A percentile compares a stretch with the other conserved stretches of the same genome.
These are phyloP conservation scores for Yamadazyma sp. DNA, from an alignment of 805 yeast genomes.

Conservation along the genomic window DNA sequence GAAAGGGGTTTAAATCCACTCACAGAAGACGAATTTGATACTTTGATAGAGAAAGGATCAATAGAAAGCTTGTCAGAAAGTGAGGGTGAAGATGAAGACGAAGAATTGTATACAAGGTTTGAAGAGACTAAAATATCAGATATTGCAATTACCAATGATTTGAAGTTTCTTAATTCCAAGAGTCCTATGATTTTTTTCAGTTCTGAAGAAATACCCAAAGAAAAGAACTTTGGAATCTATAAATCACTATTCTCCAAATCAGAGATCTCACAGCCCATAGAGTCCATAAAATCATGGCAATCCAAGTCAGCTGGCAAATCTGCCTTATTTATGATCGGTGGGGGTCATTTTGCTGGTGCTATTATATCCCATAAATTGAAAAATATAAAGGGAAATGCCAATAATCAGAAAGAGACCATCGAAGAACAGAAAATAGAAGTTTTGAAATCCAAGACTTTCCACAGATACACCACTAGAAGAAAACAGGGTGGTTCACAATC, in stretches of 20 bases:
- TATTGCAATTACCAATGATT: background rate
- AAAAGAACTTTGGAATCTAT: constrained; percentile 61
- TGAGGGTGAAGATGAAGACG: constrained; percentile 25
- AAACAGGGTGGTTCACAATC: constrained; percentile 98
- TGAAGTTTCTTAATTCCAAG: constrained; percentile 53
- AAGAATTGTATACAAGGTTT: constrained; percentile 19
- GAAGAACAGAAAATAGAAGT: constrained; percentile 63
- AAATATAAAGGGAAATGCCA: constrained; percentile 52
- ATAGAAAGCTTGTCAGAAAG: constrained; percentile 60
- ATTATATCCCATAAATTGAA: constrained; percentile 70
- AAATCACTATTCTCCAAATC: constrained; percentile 54
- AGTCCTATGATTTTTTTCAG: constrained; percentile 66
- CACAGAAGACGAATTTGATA: constrained; percentile 57
- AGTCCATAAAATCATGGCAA: constrained; percentile 41
- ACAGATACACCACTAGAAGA: constrained; percentile 91
- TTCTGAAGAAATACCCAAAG: constrained; percentile 42
- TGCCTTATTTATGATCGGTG: constrained; percentile 90
- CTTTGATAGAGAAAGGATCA: constrained; percentile 46
- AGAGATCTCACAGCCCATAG: constrained; percentile 46
- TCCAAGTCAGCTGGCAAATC: constrained; percentile 42
- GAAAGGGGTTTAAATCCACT: constrained; percentile 44
- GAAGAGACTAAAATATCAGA: constrained; percentile 10
- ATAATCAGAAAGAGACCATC: constrained; percentile 42
- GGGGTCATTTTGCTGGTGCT: constrained; percentile 98
- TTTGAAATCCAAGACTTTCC: constrained; percentile 79